These are phyloP conservation scores for Hyphodiscus hymeniophilus DNA, from an alignment of 495 filamentous ascomycete genomes.

Conservation along the genomic window DNA sequence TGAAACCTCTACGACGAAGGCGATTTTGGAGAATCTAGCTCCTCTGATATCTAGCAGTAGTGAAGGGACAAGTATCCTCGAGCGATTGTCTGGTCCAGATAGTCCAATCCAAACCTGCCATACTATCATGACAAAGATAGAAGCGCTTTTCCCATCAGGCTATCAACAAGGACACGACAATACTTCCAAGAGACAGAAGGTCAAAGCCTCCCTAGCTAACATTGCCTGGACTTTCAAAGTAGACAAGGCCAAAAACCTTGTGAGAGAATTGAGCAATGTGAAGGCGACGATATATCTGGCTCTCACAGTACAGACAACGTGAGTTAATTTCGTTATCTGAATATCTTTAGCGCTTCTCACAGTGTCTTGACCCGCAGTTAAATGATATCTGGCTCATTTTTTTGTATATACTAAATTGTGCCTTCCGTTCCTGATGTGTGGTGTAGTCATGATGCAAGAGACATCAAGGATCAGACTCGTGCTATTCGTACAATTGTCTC, in stretches of 20 bases:
- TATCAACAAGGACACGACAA: background rate
- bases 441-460: too few species aligned
- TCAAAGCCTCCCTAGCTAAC: background rate
- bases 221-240: slow-evolving; percentile 4
- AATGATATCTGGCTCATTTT: too few species aligned
- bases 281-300: slow-evolving; percentile 4
- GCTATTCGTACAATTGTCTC: too few species aligned
- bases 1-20: slow-evolving; percentile 16
- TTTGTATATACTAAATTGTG: too few species aligned
- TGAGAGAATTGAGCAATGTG: background rate
- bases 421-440: too few species aligned
- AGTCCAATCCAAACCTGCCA: background rate
- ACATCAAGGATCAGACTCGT: too few species aligned
- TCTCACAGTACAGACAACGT: too few species aligned
- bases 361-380: too few species aligned
- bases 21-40: slow-evolving; percentile 15
- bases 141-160: slow-evolving; percentile 2
- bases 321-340: too few species aligned
- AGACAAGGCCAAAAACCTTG: slow-evolving; percentile 1
- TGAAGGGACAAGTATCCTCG: background rate
- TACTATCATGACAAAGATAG: background rate
- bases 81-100: background rate
- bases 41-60: slow-evolving; percentile 1
- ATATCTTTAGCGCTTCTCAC: background rate
- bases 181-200: slow-evolving; percentile 4